Evolutionary conservation across 1,284 basidiomycete genomes (phyloP).

Genomic region (Xerocomus alliaceus): DNA sequence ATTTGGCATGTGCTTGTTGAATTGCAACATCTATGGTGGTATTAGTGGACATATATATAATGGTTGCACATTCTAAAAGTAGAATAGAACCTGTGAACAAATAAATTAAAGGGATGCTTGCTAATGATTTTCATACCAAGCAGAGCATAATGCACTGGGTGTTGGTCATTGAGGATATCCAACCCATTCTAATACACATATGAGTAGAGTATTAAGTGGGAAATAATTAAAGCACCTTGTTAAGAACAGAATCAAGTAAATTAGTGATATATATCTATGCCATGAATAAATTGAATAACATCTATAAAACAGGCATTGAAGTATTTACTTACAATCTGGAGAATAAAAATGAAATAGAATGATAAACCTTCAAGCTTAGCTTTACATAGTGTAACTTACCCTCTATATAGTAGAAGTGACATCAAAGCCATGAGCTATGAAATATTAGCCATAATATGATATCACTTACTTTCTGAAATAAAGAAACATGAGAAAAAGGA

Average conservation of each 20-base stretch:
- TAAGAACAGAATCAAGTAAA: neutral
- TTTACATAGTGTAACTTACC: too few species aligned
- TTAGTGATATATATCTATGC: neutral
- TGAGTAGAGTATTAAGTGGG: neutral
- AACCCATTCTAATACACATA: neutral
- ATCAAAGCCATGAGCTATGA: too few species aligned
- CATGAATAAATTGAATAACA: neutral
- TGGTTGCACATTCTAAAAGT: neutral
- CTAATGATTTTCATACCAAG: neutral
- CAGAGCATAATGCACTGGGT: neutral
- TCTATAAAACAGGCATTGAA: neutral
- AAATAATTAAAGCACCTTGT: neutral
- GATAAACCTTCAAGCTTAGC: too few species aligned
- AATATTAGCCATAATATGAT: too few species aligned
- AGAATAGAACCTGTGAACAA: neutral
- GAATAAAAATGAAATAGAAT: too few species aligned
- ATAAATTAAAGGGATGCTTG: too few species aligned
- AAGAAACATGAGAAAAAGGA: too few species aligned
- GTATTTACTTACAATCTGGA: neutral
- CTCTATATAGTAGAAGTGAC: too few species aligned
- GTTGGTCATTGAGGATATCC: neutral
- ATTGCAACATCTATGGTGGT: neutral
- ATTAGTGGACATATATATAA: neutral
- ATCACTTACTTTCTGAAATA: too few species aligned
- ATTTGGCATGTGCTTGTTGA: neutral